Evolutionary conservation across 179 eudicot species (phyloP).

Genomic region (Actinidia polygama): DNA sequence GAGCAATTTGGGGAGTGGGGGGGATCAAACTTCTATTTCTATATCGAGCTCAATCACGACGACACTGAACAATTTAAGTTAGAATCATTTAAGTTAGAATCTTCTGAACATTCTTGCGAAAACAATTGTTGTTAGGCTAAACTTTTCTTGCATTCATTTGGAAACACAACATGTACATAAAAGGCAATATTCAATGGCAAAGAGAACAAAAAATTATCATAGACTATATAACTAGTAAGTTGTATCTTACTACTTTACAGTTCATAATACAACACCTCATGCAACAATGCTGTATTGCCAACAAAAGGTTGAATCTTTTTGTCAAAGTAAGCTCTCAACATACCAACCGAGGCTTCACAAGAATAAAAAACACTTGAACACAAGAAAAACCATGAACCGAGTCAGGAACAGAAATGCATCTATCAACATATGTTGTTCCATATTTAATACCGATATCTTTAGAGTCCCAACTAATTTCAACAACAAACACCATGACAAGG

Average conservation of each 20-base stretch:
- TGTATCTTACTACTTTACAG: background rate
- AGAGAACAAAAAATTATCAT: slow-evolving; percentile 8
- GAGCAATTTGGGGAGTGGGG: background rate
- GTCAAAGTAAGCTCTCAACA: background rate
- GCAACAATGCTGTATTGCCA: slow-evolving; percentile 18
- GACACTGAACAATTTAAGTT: background rate
- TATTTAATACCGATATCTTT: slow-evolving; percentile 10
- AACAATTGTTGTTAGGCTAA: background rate
- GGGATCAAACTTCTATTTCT: background rate
- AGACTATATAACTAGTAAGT: background rate
- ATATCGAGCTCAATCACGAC: background rate
- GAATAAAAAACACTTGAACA: background rate
- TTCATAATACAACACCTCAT: slow-evolving; percentile 12
- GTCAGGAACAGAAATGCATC: background rate
- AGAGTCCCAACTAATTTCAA: slow-evolving; percentile 24
- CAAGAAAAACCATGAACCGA: slow-evolving; percentile 4
- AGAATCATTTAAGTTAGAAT: background rate
- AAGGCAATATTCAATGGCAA: background rate
- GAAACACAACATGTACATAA: background rate
- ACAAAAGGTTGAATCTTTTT: slow-evolving; percentile 17
- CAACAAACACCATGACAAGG: slow-evolving; percentile 45
- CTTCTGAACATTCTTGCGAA: background rate
- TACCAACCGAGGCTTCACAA: background rate
- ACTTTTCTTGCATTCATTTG: background rate
- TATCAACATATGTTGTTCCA: background rate